A percentile compares a stretch with the other conserved stretches of the same genome.
Conservation (phyloP, 1,284 basidiomycete genomes). For the Xerocomus nothofagi region DNA sequence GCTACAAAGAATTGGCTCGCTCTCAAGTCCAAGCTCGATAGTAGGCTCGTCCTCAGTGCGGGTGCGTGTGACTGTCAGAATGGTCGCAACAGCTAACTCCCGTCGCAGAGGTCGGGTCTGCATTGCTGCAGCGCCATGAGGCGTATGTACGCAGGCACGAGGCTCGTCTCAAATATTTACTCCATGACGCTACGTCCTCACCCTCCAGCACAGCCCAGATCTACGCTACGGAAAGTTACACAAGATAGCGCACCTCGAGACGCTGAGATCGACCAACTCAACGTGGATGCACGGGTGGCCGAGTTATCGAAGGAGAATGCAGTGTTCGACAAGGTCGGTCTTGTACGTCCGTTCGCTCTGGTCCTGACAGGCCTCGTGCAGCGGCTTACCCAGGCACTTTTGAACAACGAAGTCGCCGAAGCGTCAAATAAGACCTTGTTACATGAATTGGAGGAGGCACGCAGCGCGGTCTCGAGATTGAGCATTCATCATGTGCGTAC, state of each 20-base stretch:
- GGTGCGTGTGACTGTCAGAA: constrained; percentile 50
- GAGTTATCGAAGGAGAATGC: constrained; percentile 59
- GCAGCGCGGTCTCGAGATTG: constrained; percentile 65
- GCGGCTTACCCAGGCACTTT: constrained; percentile 77
- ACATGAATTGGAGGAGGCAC: constrained; percentile 78
- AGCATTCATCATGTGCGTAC: constrained; percentile 69
- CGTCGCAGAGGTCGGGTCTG: constrained; percentile 83
- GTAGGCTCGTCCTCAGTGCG: constrained; percentile 77
- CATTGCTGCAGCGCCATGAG: constrained; percentile 84
- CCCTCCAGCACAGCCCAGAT: constrained; percentile 19
- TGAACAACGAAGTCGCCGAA: constrained; percentile 83
- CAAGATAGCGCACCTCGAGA: constrained; percentile 14
- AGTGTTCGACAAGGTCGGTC: constrained; percentile 62
- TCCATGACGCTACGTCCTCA: constrained; percentile 13
- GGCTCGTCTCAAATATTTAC: constrained; percentile 39
- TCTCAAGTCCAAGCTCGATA: constrained; percentile 69
- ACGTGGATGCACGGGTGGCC: constrained; percentile 39
- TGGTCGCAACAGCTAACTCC: constrained; percentile 4
- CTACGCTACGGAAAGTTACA: constrained; percentile 14
- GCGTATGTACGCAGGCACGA: constrained; percentile 77
- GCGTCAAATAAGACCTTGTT: constrained; percentile 73
- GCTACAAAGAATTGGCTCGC: constrained; percentile 62
- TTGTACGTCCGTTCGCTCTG: not conserved
- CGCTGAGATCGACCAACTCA: constrained; percentile 18
- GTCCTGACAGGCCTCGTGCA: constrained; percentile 34